Base-by-base conservation (phyloP, 768 basidiomycete species). In the Tricholoma bakamatsutake region DNA sequence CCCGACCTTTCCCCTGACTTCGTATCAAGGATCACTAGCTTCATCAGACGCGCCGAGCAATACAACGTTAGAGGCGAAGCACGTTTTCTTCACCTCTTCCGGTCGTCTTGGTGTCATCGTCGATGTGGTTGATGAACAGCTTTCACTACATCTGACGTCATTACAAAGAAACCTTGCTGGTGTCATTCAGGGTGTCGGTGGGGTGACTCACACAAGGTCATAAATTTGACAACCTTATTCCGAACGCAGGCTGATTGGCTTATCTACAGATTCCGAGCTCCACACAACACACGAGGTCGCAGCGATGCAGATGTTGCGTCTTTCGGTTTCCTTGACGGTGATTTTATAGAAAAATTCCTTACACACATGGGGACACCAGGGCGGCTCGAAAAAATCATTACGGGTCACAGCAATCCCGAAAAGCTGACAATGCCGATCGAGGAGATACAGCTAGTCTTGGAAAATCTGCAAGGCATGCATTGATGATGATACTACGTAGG, bases 291-390 rank as follows among this genome's bases (percentile, higher is more conserved):
- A 0, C 66, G 71, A 21, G 83, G 86, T 6, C 74, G 76, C 21
- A 83, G 78, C 49, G 87, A 90, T 61, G 74, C 78, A 7, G 80
- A 85, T 31, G 62, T 69, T 27, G 61, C 77, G 1, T 78, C 87
- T 1, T 78, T 76, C 39, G 93, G 92, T 13, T 93, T 97, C 76
- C 74, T 97, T 28, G 93, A 97, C 58, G 94, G 93, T 1, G 88
- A 91, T 64, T 89, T 93, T 59, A 65, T 97, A 17, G 90, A 94
- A 67, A 71, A 74, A 17, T 84, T 88, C 67, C 73, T 86, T 52
- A 69, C 68, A 15, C 72, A 76, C 48, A 40, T 72, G 35, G 66
- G 63, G 11, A 70, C 77, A 17, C 69, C 76, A 0, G 63, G 72
- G 5, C 68, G 76, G 21, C 69, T 83, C n/a, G 67, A 77, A 52